Percentiles rank a stretch among this genome's conserved stretches.
phyloP scores from a whole-genome alignment of 148 eudicot species.

The Amaranthus cruentus region DNA sequence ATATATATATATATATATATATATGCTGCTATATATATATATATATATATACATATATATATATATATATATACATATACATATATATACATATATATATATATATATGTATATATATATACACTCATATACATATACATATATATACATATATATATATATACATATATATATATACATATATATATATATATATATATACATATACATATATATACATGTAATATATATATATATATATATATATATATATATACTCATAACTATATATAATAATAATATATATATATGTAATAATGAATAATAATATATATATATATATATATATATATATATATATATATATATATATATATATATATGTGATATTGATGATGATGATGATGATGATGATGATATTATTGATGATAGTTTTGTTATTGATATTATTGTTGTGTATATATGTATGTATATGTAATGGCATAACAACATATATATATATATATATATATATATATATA shows the following conservation, averaged over 20 bases:
- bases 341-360: too few species aligned
- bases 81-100: not conserved
- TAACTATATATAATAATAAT: too few species aligned
- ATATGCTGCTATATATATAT: too few species aligned
- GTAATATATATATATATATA: not conserved
- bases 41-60: constrained; percentile 1
- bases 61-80: not conserved
- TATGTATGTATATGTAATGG: too few species aligned
- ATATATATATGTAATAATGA: too few species aligned
- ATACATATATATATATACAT: not conserved
- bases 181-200: constrained; percentile 3
- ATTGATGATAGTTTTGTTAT: too few species aligned
- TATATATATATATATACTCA: not conserved
- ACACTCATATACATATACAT: not conserved
- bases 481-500: not conserved
- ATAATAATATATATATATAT: too few species aligned
- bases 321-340: too few species aligned
- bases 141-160: not conserved
- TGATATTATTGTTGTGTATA: too few species aligned
- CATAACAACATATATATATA: too few species aligned
- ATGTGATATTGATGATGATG: too few species aligned
- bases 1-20: not conserved
- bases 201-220: not conserved
- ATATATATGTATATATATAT: not conserved
- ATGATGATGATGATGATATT: too few species aligned